phyloP scores from a whole-genome alignment of 345 rosid genomes.

The Streptanthus diversifolius region DNA sequence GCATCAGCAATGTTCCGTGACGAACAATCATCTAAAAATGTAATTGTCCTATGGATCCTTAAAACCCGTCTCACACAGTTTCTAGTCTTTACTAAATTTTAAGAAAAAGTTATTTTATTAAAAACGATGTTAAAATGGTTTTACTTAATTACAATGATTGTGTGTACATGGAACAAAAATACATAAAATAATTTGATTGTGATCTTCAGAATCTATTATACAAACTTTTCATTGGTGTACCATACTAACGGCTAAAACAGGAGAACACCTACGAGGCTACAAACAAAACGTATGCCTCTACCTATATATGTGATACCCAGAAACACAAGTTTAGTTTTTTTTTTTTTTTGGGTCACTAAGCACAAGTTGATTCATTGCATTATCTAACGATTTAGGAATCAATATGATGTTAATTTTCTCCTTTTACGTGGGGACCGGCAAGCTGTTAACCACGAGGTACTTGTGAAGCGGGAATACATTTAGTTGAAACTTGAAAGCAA shows the following conservation, averaged over 20 bases:
- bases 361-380: background rate
- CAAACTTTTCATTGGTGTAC: background rate
- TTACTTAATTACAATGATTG: background rate
- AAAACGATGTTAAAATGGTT: background rate
- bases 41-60: too few relatives aligned
- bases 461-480: background rate
- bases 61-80: too few relatives aligned
- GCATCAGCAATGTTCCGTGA: too few relatives aligned
- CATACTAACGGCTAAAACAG: background rate
- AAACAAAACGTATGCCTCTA: background rate
- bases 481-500: slow-evolving; percentile 13
- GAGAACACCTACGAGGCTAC: background rate
- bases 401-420: background rate
- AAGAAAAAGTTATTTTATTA: background rate
- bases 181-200: background rate
- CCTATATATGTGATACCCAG: background rate
- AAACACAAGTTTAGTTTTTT: background rate
- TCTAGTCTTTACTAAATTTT: too few relatives aligned
- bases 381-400: background rate
- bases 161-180: background rate
- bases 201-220: background rate
- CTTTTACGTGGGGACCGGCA: background rate
- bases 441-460: slow-evolving; percentile 1
- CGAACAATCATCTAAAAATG: too few relatives aligned
- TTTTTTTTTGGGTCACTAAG: background rate